phyloP scores from a whole-genome alignment of 768 basidiomycete genomes.

The Naganishia vaughanmartiniae region DNA sequence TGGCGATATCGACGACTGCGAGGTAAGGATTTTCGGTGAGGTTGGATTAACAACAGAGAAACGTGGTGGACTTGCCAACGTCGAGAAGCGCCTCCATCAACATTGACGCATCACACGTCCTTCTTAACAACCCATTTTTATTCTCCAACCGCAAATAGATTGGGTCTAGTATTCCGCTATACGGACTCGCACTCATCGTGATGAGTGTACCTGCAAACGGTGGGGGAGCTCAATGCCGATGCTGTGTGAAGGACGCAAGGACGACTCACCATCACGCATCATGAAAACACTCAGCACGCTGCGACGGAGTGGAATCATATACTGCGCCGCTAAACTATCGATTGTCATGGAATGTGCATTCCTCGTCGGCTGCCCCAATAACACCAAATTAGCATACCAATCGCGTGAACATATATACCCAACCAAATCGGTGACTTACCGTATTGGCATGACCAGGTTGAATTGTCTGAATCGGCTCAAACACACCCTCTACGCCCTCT shows the following conservation, averaged over 20 bases:
- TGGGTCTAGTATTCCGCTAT: constrained; percentile 43
- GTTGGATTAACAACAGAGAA: not conserved
- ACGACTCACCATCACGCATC: constrained; percentile 48
- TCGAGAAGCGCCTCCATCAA: constrained; percentile 49
- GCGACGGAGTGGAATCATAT: constrained; percentile 50
- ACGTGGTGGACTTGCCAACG: constrained; percentile 38
- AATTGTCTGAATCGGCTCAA: constrained; percentile 40
- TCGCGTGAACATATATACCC: too few relatives aligned
- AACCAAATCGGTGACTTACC: too few relatives aligned
- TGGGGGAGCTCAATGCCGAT: not conserved
- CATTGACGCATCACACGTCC: constrained; percentile 50
- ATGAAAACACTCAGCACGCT: constrained; percentile 48
- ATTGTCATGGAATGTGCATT: constrained; percentile 45
- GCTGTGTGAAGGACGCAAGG: not conserved
- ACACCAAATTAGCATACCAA: not conserved
- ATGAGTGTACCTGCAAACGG: constrained; percentile 44
- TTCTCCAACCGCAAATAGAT: constrained; percentile 48
- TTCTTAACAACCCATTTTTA: constrained; percentile 44
- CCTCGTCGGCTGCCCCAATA: not conserved
- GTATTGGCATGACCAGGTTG: constrained; percentile 20
- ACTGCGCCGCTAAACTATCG: constrained; percentile 48
- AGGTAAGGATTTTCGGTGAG: too few relatives aligned
- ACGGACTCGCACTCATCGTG: constrained; percentile 38
- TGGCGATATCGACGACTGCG: constrained; percentile 46
- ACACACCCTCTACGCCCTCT: constrained; percentile 50